A percentile compares a stretch with the other conserved stretches of the same genome.
phyloP scores from a whole-genome alignment of 805 yeast species.

The Aciculoconidium aculeatum region DNA sequence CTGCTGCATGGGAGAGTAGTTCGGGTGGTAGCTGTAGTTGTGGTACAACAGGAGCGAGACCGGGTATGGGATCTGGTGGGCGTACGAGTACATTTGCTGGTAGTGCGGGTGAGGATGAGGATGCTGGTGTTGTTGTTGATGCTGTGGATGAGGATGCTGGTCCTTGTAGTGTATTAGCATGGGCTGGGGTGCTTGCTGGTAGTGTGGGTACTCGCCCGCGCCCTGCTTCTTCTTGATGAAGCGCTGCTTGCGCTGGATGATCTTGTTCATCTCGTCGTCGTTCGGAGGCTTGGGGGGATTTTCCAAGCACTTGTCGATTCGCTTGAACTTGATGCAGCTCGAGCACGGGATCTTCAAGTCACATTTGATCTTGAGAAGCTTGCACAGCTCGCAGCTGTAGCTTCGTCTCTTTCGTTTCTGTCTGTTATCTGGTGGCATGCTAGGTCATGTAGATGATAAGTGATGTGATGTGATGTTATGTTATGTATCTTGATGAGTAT shows the following conservation, averaged over 20 bases:
- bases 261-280: constrained; percentile 28
- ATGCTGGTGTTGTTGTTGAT: constrained; percentile 2
- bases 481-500: too few relatives aligned
- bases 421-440: constrained; percentile 6
- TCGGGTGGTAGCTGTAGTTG: too few relatives aligned
- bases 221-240: constrained; percentile 7
- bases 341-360: constrained; percentile 45
- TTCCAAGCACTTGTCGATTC: constrained; percentile 32
- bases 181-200: constrained; percentile 1
- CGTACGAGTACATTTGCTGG: not conserved
- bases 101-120: not conserved
- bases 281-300: constrained; percentile 43
- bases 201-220: not conserved
- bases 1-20: too few relatives aligned
- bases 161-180: too few relatives aligned
- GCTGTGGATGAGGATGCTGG: constrained; percentile 1
- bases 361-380: constrained; percentile 48
- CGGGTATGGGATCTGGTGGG: too few relatives aligned
- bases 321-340: constrained; percentile 35
- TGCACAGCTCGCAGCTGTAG: constrained; percentile 55
- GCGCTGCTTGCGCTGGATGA: constrained; percentile 24
- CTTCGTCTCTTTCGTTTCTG: constrained; percentile 41
- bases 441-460: too few relatives aligned
- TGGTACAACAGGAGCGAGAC: too few relatives aligned
- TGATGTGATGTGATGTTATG: too few relatives aligned